A percentile compares a stretch with the other conserved stretches of the same genome.
Conservation (phyloP, 179 eudicot genomes). For the Kewa caespitosa region DNA sequence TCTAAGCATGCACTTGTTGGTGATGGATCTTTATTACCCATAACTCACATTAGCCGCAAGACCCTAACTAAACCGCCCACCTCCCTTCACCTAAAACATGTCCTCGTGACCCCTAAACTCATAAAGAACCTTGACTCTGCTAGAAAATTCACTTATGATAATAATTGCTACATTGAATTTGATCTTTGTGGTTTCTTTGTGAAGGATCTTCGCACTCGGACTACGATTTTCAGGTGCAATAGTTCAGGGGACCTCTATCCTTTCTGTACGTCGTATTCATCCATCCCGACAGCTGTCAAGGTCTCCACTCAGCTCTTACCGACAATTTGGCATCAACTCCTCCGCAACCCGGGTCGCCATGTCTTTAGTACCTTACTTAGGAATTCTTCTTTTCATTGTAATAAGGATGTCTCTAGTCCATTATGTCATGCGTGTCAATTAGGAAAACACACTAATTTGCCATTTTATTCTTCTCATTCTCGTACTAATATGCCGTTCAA, state of each 20-base stretch:
- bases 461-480: not conserved
- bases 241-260: not conserved
- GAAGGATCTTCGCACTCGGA: not conserved
- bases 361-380: not conserved
- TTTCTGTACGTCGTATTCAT: not conserved
- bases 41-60: too few species aligned
- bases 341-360: not conserved
- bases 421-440: slow-evolving; percentile 10
- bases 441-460: not conserved
- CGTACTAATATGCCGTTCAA: not conserved
- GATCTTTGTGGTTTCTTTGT: not conserved
- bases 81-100: not conserved
- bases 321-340: not conserved
- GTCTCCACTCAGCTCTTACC: not conserved
- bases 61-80: not conserved
- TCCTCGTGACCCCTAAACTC: not conserved
- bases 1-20: too few species aligned
- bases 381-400: not conserved
- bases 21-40: too few species aligned
- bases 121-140: slow-evolving; percentile 1
- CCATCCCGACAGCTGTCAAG: not conserved
- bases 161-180: not conserved
- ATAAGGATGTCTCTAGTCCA: not conserved
- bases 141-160: not conserved
- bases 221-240: slow-evolving; percentile 2